These are phyloP conservation scores for Pyricularia grisea DNA, from an alignment of 2,329 filamentous ascomycete genomes.

Conservation along the genomic window DNA sequence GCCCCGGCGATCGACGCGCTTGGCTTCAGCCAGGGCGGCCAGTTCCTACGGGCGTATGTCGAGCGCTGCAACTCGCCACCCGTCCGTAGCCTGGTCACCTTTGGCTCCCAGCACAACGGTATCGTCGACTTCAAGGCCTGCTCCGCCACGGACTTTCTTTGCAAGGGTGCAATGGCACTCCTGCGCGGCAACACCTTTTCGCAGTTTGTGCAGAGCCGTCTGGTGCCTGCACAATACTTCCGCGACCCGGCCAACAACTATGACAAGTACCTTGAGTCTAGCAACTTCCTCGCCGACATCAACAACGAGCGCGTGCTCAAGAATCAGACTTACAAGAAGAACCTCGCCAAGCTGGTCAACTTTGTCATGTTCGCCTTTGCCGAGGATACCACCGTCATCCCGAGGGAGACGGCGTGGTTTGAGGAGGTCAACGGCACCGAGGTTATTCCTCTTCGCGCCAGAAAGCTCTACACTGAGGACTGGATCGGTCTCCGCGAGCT, in stretches of 20 bases:
- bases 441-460: constrained; percentile 57
- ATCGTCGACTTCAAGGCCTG: constrained; percentile 78
- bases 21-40: constrained; percentile 91
- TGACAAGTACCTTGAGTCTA: constrained; percentile 65
- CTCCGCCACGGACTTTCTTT: constrained; percentile 63
- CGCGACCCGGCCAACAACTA: constrained; percentile 56
- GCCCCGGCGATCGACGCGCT: constrained; percentile 81
- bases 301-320: constrained; percentile 81
- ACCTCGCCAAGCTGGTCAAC: constrained; percentile 60
- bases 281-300: constrained; percentile 87
- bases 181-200: constrained; percentile 76
- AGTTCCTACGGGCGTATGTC: constrained; percentile 87
- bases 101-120: constrained; percentile 86
- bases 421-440: constrained; percentile 69
- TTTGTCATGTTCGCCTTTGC: constrained; percentile 88
- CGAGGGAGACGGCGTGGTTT: constrained; percentile 89
- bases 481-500: constrained; percentile 80
- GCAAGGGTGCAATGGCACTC: constrained; percentile 68
- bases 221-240: constrained; percentile 95
- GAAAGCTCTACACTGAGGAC: constrained; percentile 75
- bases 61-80: constrained; percentile 75
- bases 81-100: constrained; percentile 73
- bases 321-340: constrained; percentile 63
- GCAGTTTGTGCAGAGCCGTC: constrained; percentile 61
- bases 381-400: constrained; percentile 76